These are phyloP conservation scores for Botrytis aclada DNA, from an alignment of 2,329 filamentous ascomycete species.

Conservation along the genomic window DNA sequence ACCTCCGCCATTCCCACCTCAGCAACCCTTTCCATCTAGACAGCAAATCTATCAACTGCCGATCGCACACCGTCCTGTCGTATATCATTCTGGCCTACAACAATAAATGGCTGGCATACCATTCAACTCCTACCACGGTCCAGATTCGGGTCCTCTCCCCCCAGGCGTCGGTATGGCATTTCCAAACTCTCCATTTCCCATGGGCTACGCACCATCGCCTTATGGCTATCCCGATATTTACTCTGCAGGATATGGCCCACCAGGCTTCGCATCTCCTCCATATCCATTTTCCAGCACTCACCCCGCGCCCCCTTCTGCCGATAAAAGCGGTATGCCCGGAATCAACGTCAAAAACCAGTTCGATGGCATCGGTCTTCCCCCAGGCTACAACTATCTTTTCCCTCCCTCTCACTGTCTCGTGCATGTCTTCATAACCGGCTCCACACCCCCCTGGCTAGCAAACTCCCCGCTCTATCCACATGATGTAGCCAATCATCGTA, in stretches of 20 bases:
- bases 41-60: background rate
- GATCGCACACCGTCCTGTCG: background rate
- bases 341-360: constrained; percentile 55
- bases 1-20: constrained; percentile 21
- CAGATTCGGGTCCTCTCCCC: constrained; percentile 31
- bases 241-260: constrained; percentile 10
- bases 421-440: constrained; percentile 52
- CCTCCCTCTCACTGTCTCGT: constrained; percentile 56
- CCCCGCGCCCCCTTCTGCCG: constrained; percentile 17
- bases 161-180: constrained; percentile 7
- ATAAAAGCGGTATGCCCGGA: constrained; percentile 44
- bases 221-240: background rate
- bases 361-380: constrained; percentile 56
- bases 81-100: background rate
- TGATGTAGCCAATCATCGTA: constrained; percentile 48
- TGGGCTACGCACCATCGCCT: background rate
- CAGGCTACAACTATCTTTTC: constrained; percentile 63
- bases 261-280: constrained; percentile 10
- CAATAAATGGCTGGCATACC: constrained; percentile 25
- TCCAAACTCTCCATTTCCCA: background rate
- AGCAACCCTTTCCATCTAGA: background rate
- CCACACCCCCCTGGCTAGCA: constrained; percentile 49
- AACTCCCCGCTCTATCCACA: constrained; percentile 41
- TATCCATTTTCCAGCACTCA: constrained; percentile 5
- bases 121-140: constrained; percentile 33